Base-by-base conservation (phyloP, 352 stramenopile species). In the Phytophthora capsici region DNA sequence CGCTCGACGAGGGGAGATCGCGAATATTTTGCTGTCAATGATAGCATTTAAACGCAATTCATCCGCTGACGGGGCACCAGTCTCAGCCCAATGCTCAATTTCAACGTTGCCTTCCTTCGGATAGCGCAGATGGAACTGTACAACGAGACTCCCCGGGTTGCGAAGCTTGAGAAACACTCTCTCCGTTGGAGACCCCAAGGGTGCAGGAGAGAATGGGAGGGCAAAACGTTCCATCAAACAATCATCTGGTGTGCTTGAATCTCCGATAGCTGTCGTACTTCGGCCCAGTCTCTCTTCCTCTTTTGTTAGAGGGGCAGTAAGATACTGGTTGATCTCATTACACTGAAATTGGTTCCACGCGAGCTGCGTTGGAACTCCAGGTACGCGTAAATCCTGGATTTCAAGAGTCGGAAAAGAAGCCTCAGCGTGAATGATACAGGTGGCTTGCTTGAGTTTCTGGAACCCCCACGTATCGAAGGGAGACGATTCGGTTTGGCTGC, bases 81-180 rank as follows among this genome's bases (percentile, higher is more conserved):
- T 92, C 50, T 97, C 92, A 19, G 90, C 92, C 95, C 95, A 98
- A 28, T 93, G 90, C 49, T 98, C 94, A 22, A 98, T 90, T 63
- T 98, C 94, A 9, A 98, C 86, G 32, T 96, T 88, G 9, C 84
- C 87, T 51, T 98, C 92, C 57, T 97, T 98, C 7, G 93, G 93
- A 19, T 97, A 93, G 20, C 90, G 86, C 38, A 98, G 51, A 9
- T 76, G 69, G 57, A 96, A 97, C 12, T 86, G 75, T 7, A 95
- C 90, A 16, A 96, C 73, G 5, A 98, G 79, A 23, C 64, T 84
- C 2, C 91, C 93, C 1, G 87, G 78, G 63, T 98, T 98, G n/a
- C 65, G 69, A 10, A 98, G 69, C 28, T 95, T 86, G 23, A 98
- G 25, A 23, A 83, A 86, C 0, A 97, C 78, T 13, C 69, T 68